phyloP scores from a whole-genome alignment of 75 land plant species.

The Larix kaempferi region DNA sequence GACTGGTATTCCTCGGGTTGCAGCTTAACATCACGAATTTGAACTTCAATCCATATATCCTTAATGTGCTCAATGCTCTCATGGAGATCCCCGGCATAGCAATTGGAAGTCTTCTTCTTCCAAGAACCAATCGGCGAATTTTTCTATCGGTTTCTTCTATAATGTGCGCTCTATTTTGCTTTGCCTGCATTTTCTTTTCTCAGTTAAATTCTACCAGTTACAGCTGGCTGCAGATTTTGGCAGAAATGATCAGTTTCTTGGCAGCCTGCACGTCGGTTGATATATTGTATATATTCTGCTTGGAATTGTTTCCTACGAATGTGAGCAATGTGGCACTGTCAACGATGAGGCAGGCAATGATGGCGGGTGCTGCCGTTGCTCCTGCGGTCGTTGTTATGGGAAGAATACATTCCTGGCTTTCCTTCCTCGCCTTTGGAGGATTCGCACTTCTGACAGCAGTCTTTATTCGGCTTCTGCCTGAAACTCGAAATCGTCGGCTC shows the following conservation, averaged over 20 bases:
- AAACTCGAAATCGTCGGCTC: conserved; percentile 37
- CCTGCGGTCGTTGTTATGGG: conserved; percentile 37
- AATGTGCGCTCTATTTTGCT: conserved; percentile 12
- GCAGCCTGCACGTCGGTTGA: conserved; percentile 36
- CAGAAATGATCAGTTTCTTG: conserved; percentile 33
- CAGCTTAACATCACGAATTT: conserved; percentile 43
- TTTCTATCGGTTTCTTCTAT: conserved; percentile 14
- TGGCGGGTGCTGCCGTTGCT: conserved; percentile 44
- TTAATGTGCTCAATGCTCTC: conserved; percentile 31
- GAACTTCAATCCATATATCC: conserved; percentile 21
- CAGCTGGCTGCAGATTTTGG: conserved; percentile 5
- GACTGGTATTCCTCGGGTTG: conserved; percentile 41
- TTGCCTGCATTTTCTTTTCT: neutral
- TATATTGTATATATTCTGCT: conserved; percentile 36
- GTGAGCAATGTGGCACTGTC: conserved; percentile 44
- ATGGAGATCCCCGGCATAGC: conserved; percentile 47
- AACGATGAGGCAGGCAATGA: conserved; percentile 32
- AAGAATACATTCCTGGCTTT: conserved; percentile 18
- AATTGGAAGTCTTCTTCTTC: conserved; percentile 22
- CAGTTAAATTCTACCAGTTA: neutral
- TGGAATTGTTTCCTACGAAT: conserved; percentile 50
- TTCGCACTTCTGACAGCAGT: conserved; percentile 23
- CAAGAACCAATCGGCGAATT: conserved; percentile 19
- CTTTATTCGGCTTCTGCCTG: conserved; percentile 30
- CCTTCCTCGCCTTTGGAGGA: conserved; percentile 36